These are phyloP conservation scores for Hirschioporus abietinus DNA, from an alignment of 768 basidiomycete species.

Conservation along the genomic window DNA sequence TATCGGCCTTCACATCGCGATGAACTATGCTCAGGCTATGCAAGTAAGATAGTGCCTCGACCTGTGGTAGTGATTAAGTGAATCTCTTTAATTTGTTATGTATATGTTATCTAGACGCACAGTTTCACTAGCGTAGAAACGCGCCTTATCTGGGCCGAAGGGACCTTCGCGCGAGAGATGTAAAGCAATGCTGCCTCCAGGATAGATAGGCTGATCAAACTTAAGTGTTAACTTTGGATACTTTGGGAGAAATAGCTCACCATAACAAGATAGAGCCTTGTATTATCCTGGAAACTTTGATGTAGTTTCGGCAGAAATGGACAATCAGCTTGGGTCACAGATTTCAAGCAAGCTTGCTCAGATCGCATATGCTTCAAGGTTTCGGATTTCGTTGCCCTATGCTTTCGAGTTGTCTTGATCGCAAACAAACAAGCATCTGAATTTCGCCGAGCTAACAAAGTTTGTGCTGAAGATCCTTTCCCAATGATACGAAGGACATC, in stretches of 20 bases:
- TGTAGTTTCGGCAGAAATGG: slow-evolving; percentile 35
- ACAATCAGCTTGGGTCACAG: slow-evolving; percentile 27
- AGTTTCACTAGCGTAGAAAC: slow-evolving; percentile 44
- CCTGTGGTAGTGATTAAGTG: slow-evolving; percentile 15
- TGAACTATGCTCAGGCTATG: slow-evolving; percentile 45
- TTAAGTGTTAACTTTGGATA: slow-evolving; percentile 11
- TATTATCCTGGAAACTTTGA: slow-evolving; percentile 37
- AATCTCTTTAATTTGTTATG: neutral
- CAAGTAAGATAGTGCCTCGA: slow-evolving; percentile 36
- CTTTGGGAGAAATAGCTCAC: slow-evolving; percentile 22
- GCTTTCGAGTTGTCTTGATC: slow-evolving; percentile 20
- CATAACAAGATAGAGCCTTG: slow-evolving; percentile 33
- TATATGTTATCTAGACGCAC: slow-evolving; percentile 25
- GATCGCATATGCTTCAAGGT: slow-evolving; percentile 15
- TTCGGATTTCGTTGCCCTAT: slow-evolving; percentile 10
- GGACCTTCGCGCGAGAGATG: slow-evolving; percentile 29
- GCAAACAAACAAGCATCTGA: slow-evolving; percentile 29
- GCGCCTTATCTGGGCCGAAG: slow-evolving; percentile 29
- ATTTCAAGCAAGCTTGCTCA: slow-evolving; percentile 33
- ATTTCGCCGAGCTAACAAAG: slow-evolving; percentile 22
- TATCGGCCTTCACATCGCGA: slow-evolving; percentile 38
- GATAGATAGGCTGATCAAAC: slow-evolving; percentile 30
- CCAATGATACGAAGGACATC: slow-evolving; percentile 23
- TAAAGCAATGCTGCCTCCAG: slow-evolving; percentile 25
- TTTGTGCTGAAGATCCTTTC: slow-evolving; percentile 8